A percentile compares a stretch with the other conserved stretches of the same genome.
phyloP scores from a whole-genome alignment of 495 filamentous ascomycete species.

The Podospora pseudopauciseta region DNA sequence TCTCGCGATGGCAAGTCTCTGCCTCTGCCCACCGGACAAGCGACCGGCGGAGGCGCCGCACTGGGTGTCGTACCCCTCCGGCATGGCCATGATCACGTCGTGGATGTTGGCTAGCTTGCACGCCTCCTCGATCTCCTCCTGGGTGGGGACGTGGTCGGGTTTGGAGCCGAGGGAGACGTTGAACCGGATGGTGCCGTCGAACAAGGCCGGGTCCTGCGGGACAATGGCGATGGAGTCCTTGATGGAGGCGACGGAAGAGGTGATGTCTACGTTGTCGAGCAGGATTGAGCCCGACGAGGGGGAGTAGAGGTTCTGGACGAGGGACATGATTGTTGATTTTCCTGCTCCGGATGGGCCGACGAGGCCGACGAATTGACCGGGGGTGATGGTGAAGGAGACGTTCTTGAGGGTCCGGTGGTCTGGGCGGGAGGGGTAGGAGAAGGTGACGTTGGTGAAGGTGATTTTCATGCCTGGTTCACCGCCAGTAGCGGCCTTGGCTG shows the following conservation, averaged over 20 bases:
- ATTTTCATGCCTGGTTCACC: slow-evolving; percentile 49
- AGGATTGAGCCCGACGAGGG: slow-evolving; percentile 52
- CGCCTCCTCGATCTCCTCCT: slow-evolving; percentile 53
- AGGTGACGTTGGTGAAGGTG: slow-evolving; percentile 53
- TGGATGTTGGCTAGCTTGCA: slow-evolving; percentile 58
- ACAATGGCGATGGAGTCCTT: slow-evolving; percentile 57
- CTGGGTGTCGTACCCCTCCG: slow-evolving; percentile 60
- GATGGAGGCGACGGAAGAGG: slow-evolving; percentile 45
- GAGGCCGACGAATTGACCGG: slow-evolving; percentile 62
- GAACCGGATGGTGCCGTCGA: slow-evolving; percentile 50
- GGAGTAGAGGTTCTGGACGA: slow-evolving; percentile 64
- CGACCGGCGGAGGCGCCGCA: slow-evolving; percentile 49
- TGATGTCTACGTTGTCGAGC: slow-evolving; percentile 49
- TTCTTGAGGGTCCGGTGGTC: slow-evolving; percentile 47
- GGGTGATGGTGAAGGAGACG: slow-evolving; percentile 53
- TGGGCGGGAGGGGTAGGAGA: slow-evolving; percentile 57
- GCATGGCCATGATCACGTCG: slow-evolving; percentile 52
- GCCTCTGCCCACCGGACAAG: slow-evolving; percentile 58
- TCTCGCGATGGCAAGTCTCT: slow-evolving; percentile 72
- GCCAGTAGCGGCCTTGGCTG: slow-evolving; percentile 60
- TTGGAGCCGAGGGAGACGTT: slow-evolving; percentile 54
- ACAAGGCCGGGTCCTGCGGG: slow-evolving; percentile 57
- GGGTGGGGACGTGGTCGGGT: slow-evolving; percentile 38
- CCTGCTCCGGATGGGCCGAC: slow-evolving; percentile 70
- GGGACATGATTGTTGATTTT: slow-evolving; percentile 65